These are phyloP conservation scores for Zea mays DNA, from an alignment of 176 grass and related monocot genomes.

Conservation along the genomic window Zm-B73-REFERENCE-NAM-5.0 NC_050101.1:42391001-42391500, in stretches of 20 bases:
- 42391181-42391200: neutral
- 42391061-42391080: slow-evolving; percentile 6
- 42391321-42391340: neutral
- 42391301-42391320: neutral
- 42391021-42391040: slow-evolving; percentile 24
- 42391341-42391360: neutral
- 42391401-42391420: neutral
- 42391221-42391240: neutral
- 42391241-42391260: neutral
- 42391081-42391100: neutral
- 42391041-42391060: neutral
- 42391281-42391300: neutral
- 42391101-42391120: neutral
- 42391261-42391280: neutral
- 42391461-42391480: neutral
- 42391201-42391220: neutral
- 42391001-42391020: neutral
- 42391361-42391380: neutral
- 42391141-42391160: neutral
- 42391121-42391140: neutral
- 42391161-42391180: neutral
- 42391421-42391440: slow-evolving; percentile 16
- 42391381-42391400: neutral
- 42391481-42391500: neutral
- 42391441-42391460: neutral